Evolutionary conservation across 345 rosid species (phyloP).

Genomic region (Turnera subulata): DNA sequence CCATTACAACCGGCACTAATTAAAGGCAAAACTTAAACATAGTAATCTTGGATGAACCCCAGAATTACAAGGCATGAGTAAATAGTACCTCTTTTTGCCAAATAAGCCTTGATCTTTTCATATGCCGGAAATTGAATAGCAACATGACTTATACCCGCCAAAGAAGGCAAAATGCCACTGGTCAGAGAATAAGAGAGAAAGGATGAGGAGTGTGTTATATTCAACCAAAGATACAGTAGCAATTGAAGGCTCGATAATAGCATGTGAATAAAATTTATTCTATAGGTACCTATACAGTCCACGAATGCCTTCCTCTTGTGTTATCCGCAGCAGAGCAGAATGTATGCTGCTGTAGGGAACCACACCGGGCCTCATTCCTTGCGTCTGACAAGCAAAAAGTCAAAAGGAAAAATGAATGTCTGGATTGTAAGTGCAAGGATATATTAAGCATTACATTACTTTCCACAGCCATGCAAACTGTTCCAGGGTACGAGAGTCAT

Average conservation of each 20-base stretch:
- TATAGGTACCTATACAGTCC: slow-evolving; percentile 81
- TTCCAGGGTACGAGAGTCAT: too few species aligned
- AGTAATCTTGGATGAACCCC: slow-evolving; percentile 1
- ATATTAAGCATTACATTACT: neutral
- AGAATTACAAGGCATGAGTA: neutral
- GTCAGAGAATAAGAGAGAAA: slow-evolving; percentile 8
- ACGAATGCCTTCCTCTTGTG: slow-evolving; percentile 77
- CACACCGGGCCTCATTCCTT: slow-evolving; percentile 67
- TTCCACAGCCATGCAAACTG: neutral
- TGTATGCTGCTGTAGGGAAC: slow-evolving; percentile 73
- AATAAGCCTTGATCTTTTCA: slow-evolving; percentile 75
- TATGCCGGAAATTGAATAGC: slow-evolving; percentile 95
- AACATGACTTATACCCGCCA: slow-evolving; percentile 90
- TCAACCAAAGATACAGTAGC: neutral
- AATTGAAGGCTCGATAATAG: neutral
- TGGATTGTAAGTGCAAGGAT: slow-evolving; percentile 1
- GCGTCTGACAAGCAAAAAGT: slow-evolving; percentile 33
- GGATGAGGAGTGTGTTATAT: too few species aligned
- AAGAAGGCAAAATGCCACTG: slow-evolving; percentile 94
- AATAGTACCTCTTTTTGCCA: slow-evolving; percentile 64
- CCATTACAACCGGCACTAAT: slow-evolving; percentile 24
- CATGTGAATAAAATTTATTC: neutral
- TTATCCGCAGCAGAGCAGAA: slow-evolving; percentile 78
- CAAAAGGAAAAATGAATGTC: too few species aligned
- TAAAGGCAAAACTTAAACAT: neutral